Evolutionary conservation across 208 protist species (phyloP), one percentile per base, ranked within the genome.

Genomic region (Leishmania aethiopica): DNA sequence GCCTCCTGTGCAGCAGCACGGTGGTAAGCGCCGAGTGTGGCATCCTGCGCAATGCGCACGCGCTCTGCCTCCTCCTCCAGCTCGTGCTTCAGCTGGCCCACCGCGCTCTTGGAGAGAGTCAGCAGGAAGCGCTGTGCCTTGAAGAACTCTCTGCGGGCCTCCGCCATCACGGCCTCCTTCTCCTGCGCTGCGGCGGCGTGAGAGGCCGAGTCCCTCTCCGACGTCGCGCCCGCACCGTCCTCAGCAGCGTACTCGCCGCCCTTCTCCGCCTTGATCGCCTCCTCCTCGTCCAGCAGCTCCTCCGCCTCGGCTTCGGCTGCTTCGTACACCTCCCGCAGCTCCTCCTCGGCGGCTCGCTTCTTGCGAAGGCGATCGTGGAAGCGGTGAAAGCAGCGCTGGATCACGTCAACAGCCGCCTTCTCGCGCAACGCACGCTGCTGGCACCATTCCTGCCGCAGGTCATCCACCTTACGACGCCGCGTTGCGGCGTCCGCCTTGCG

Each of bases 111-210:
- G 53, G 89, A 83, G 10, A 96, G 84, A 7, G 70, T 69, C n/a
- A 89, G 84, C 75, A 97, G 86, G 77, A 96, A 96, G n/a, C 89
- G 89, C 82, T 96, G 93, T 7, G 92, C 77, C 47, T 85, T 83
- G 86, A 90, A 95, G 77, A 96, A 96, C 53, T 89, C 87, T 0
- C 79, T 77, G 17, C 92, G 87, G 32, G 89, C 75, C 60, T 95
- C 92, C 42, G 79, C 75, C 57, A 94, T 76, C 28, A 66, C 83
- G 32, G 88, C 80, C 62, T 89, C 84, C 75, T 79, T 81, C n/a
- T 90, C 89, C 67, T 85, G 76, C 76, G 81, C 67, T 17, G 22
- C 75, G 28, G 67, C 62, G 32, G 82, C 80, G 51, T 55, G 62
- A 35, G 77, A 82, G n/a, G 75, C 84, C 3, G 77, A 47, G 74